Evolutionary conservation across 2,329 filamentous ascomycete species (phyloP).

Genomic region (Ophiostoma novo-ulmi): DNA sequence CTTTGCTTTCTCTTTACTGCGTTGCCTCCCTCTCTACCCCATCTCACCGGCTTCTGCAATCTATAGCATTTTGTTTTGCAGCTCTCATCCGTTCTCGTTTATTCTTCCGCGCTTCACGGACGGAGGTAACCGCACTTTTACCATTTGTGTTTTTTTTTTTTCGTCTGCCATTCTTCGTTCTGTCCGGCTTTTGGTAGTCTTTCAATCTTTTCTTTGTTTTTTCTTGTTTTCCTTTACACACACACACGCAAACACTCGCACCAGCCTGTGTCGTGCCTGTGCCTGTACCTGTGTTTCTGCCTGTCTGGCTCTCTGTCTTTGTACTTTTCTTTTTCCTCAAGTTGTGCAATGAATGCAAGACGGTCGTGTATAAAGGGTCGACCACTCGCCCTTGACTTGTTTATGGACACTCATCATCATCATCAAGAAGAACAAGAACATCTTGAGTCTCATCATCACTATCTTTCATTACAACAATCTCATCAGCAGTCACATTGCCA

Average conservation of each 20-base stretch:
- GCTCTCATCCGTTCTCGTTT: background rate
- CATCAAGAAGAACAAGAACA: background rate
- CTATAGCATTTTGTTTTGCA: constrained; percentile 10
- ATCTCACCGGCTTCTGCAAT: background rate
- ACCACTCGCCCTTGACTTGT: constrained; percentile 18
- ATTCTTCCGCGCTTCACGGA: constrained; percentile 10
- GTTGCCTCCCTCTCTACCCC: background rate
- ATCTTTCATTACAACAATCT: background rate
- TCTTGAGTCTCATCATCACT: background rate
- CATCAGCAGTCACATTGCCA: background rate
- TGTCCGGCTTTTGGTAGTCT: background rate
- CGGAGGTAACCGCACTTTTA: background rate
- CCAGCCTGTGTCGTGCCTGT: background rate
- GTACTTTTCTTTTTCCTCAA: constrained; percentile 6
- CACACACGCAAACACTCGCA: constrained; percentile 15
- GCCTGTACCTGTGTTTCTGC: background rate
- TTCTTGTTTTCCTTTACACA: constrained; percentile 13
- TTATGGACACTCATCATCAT: constrained; percentile 13
- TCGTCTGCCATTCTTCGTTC: background rate
- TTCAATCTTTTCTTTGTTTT: background rate
- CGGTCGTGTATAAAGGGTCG: constrained; percentile 25
- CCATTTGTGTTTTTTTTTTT: background rate
- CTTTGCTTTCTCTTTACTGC: background rate
- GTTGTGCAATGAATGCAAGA: constrained; percentile 10
- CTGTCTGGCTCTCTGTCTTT: background rate